Evolutionary conservation across 345 rosid species (phyloP), one percentile per base, ranked within the genome.

Genomic region (Sisymbrium irio): DNA sequence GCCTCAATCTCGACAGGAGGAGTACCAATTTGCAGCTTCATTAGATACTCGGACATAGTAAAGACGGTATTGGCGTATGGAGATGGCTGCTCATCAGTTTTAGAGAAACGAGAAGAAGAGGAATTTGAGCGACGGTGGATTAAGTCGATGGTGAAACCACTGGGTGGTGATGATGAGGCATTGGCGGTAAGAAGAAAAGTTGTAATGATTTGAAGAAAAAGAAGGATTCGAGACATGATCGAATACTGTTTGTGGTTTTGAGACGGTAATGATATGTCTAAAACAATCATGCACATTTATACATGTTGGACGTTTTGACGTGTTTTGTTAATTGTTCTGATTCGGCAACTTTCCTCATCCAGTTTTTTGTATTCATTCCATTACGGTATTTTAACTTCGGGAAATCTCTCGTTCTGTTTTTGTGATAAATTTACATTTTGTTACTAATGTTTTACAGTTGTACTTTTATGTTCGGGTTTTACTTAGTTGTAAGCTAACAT

Each of bases 141-240:
- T 6, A 75, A 51, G 40, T 67, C 69, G 15, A 67, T 17, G 47
- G 78, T 75, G 78, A 75, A 75, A 11, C 78, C 69, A 2, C 36
- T 0, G 12, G 45, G 74, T 3, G 56, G n/a, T 49, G 54, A 17
- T 67, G 68, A 58, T 39, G 66, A 65, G 42, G 39, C 28, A 4
- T 47, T 60, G 37, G 63, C 1, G 18, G 55, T 32, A 5, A 73
- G 47, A 37, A 66, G 44, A 67, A 58, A 49, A 59, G 6, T 49
- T 35, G 36, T 51, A 30, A 64, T 44, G 63, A 55, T 30, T 30
- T 30, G 33, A 5, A 30, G 33, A 30, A 7, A 30, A 5, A 30
- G 33, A 30, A 30, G 0, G 33, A 30, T 30, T 7, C 0, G 33
- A 30, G 33, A 30, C 33, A 30, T 30, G 0, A 30, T 30, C 33